Conservation (phyloP, 1,139 yeast species). For the Candida buenavistaensis region DNA sequence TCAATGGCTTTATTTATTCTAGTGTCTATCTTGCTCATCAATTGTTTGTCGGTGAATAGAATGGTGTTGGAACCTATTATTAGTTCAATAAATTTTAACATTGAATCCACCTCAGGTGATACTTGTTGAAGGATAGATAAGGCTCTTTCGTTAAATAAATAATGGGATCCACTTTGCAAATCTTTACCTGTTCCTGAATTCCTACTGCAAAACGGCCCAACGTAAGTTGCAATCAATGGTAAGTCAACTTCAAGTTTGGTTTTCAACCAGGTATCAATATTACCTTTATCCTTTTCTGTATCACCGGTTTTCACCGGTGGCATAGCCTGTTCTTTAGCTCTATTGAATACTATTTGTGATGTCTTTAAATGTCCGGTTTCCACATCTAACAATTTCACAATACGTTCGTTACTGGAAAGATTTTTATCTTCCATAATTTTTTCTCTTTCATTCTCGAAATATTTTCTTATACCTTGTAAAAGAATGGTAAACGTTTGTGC, state of each 20-base stretch:
- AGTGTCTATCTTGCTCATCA: conserved; percentile 17
- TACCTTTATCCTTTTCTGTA: neutral
- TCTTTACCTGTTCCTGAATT: conserved; percentile 28
- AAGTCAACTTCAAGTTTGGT: conserved; percentile 10
- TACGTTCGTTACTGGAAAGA: conserved; percentile 21
- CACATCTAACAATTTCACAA: conserved; percentile 23
- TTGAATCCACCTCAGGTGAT: conserved; percentile 29
- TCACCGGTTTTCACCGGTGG: conserved; percentile 24
- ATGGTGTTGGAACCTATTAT: conserved; percentile 8
- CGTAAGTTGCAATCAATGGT: conserved; percentile 29
- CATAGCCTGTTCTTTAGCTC: conserved; percentile 28
- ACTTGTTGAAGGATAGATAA: conserved; percentile 9
- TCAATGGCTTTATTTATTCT: conserved; percentile 14
- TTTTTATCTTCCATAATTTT: conserved; percentile 16
- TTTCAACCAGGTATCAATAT: conserved; percentile 4
- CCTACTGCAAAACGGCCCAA: conserved; percentile 32
- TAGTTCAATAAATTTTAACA: conserved; percentile 18
- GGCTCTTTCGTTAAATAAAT: conserved; percentile 24
- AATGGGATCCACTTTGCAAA: conserved; percentile 27
- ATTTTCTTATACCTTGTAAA: conserved; percentile 35
- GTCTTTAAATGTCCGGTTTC: conserved; percentile 31
- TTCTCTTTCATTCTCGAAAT: conserved; percentile 20
- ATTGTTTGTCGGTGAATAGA: conserved; percentile 6
- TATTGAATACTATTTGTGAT: conserved; percentile 28
- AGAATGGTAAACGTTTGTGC: conserved; percentile 43